phyloP scores from a whole-genome alignment of 2,329 filamentous ascomycete species.

The Talaromyces albobiverticillius region DNA sequence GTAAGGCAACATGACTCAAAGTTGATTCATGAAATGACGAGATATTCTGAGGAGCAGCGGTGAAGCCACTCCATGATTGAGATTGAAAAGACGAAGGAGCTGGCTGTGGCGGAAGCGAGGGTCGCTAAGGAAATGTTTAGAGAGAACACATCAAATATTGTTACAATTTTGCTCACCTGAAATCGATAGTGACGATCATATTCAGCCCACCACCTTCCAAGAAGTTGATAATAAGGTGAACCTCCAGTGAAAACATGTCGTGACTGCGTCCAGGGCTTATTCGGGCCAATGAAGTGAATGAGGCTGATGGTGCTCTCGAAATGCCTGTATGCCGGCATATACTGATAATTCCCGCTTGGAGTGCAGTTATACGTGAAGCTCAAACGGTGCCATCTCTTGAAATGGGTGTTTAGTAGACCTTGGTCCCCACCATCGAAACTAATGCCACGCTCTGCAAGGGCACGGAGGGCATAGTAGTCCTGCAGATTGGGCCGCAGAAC shows the following conservation, averaged over 20 bases:
- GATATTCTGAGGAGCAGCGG: background rate
- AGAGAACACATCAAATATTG: background rate
- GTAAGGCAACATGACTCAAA: background rate
- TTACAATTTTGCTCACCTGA: slow-evolving; percentile 20
- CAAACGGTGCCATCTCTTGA: slow-evolving; percentile 78
- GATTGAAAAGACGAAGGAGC: background rate
- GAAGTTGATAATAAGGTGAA: slow-evolving; percentile 72
- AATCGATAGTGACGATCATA: slow-evolving; percentile 80
- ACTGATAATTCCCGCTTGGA: slow-evolving; percentile 94
- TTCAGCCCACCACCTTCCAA: slow-evolving; percentile 88
- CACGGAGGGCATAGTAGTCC: slow-evolving; percentile 80
- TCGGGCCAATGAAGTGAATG: slow-evolving; percentile 88
- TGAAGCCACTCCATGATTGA: background rate
- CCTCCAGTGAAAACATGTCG: slow-evolving; percentile 29
- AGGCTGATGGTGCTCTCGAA: slow-evolving; percentile 86
- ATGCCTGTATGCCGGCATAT: slow-evolving; percentile 89
- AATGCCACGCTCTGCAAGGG: slow-evolving; percentile 79
- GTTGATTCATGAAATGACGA: background rate
- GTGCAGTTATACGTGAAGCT: slow-evolving; percentile 98
- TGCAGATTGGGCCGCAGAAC: slow-evolving; percentile 80
- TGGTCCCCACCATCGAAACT: slow-evolving; percentile 98
- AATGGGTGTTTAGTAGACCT: slow-evolving; percentile 92
- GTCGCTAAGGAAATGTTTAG: background rate
- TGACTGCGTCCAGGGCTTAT: slow-evolving; percentile 83
- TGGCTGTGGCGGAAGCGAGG: background rate